Conservation (phyloP, 2,329 filamentous ascomycete species). For the Aspergillus eucalypticola region DNA sequence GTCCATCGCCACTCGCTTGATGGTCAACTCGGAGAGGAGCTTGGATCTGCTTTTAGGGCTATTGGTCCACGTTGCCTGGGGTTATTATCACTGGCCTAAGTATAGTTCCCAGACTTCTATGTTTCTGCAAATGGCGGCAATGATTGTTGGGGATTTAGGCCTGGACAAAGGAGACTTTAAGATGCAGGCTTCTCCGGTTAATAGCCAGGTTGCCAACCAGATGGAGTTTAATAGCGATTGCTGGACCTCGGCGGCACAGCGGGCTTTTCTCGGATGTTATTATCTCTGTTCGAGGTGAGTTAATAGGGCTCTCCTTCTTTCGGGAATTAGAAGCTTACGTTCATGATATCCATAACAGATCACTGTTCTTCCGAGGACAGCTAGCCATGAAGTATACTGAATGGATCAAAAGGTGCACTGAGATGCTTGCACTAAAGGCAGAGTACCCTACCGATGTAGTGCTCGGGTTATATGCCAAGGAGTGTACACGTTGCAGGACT, state of each 20-base stretch:
- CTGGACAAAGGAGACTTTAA: not conserved
- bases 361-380: constrained; percentile 10
- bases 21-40: constrained; percentile 7
- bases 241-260: not conserved
- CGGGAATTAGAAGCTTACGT: too few species aligned
- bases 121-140: constrained; percentile 5
- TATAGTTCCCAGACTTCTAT: constrained; percentile 8
- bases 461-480: not conserved
- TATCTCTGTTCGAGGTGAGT: constrained; percentile 12
- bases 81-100: constrained; percentile 10
- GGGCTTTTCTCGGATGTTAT: constrained; percentile 10
- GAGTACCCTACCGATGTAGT: constrained; percentile 11
- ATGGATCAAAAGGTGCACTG: constrained; percentile 9
- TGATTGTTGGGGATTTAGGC: not conserved
- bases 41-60: constrained; percentile 13
- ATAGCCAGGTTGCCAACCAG: not conserved
- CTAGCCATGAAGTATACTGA: constrained; percentile 9
- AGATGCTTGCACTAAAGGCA: not conserved
- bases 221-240: not conserved
- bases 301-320: too few species aligned
- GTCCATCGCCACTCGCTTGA: not conserved
- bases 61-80: constrained; percentile 13
- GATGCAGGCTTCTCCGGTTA: not conserved
- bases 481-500: too few species aligned
- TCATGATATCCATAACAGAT: not conserved